Conservation (phyloP, 257 asterid genomes). For the Solanum microdontum region DNA sequence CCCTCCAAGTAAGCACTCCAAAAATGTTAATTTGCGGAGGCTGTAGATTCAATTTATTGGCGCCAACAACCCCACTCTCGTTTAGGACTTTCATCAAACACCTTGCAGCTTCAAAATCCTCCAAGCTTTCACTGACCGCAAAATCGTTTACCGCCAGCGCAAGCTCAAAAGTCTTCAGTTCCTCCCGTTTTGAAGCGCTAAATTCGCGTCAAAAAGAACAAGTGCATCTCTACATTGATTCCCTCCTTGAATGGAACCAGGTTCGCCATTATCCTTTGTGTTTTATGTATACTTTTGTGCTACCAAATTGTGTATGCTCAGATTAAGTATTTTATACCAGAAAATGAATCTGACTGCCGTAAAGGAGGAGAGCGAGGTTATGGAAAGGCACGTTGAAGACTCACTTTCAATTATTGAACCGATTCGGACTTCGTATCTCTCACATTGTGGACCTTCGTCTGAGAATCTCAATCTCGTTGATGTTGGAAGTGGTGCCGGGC, state of each 20-base stretch:
- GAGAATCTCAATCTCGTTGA: slow-evolving; percentile 63
- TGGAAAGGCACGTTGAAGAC: slow-evolving; percentile 92
- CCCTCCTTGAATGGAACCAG: slow-evolving; percentile 95
- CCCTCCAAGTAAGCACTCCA: slow-evolving; percentile 6
- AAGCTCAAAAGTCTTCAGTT: slow-evolving; percentile 2
- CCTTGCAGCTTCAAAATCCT: slow-evolving; percentile 17
- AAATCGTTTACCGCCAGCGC: slow-evolving; percentile 12
- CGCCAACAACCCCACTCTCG: slow-evolving; percentile 13
- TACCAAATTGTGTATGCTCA: neutral
- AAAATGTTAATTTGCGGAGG: slow-evolving; percentile 28
- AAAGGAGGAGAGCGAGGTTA: slow-evolving; percentile 62
- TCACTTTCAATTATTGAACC: slow-evolving; percentile 71
- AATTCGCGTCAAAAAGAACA: slow-evolving; percentile 45
- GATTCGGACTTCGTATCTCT: slow-evolving; percentile 34
- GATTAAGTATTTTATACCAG: slow-evolving; percentile 22
- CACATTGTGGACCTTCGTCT: slow-evolving; percentile 42
- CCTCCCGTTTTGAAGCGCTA: slow-evolving; percentile 35
- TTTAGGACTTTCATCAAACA: slow-evolving; percentile 58
- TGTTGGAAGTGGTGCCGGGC: slow-evolving; percentile 96
- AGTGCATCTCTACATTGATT: slow-evolving; percentile 45
- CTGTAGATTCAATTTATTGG: slow-evolving; percentile 1
- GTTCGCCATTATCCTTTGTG: slow-evolving; percentile 9
- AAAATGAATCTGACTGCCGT: slow-evolving; percentile 88
- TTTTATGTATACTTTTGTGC: neutral
- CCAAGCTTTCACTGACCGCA: slow-evolving; percentile 9